Evolutionary conservation across 2,329 filamentous ascomycete species (phyloP).

Genomic region (Fusarium sublunatum): DNA sequence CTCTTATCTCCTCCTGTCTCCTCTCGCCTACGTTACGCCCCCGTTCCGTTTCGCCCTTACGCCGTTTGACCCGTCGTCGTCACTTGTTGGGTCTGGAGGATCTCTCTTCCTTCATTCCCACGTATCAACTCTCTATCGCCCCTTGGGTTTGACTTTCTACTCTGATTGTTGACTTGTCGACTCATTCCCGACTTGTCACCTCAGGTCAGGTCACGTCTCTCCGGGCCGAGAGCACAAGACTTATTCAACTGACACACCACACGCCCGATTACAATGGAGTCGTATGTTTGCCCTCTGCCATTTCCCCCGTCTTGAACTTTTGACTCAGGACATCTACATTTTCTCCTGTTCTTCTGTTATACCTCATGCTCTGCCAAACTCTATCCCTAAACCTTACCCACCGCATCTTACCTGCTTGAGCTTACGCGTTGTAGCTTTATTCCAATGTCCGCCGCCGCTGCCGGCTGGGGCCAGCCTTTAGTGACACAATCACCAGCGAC

Average conservation of each 20-base stretch:
- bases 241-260: constrained; percentile 41
- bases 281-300: constrained; percentile 44
- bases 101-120: constrained; percentile 33
- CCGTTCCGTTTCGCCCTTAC: constrained; percentile 11
- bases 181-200: constrained; percentile 31
- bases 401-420: constrained; percentile 13
- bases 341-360: constrained; percentile 13
- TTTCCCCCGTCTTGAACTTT: constrained; percentile 27
- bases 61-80: constrained; percentile 33
- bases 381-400: constrained; percentile 26
- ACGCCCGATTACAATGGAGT: constrained; percentile 46
- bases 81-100: constrained; percentile 32
- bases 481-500: constrained; percentile 43
- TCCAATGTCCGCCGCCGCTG: constrained; percentile 55
- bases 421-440: constrained; percentile 59
- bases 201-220: constrained; percentile 45
- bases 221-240: constrained; percentile 43
- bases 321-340: constrained; percentile 30
- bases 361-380: constrained; percentile 18
- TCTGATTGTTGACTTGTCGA: constrained; percentile 19
- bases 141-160: constrained; percentile 16
- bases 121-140: constrained; percentile 13
- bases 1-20: constrained; percentile 16
- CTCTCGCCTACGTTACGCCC: not conserved
- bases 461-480: constrained; percentile 63